Evolutionary conservation across 176 grass and related monocot species (phyloP), one percentile per base, ranked within the genome.

Genomic region (Themeda triandra): DNA sequence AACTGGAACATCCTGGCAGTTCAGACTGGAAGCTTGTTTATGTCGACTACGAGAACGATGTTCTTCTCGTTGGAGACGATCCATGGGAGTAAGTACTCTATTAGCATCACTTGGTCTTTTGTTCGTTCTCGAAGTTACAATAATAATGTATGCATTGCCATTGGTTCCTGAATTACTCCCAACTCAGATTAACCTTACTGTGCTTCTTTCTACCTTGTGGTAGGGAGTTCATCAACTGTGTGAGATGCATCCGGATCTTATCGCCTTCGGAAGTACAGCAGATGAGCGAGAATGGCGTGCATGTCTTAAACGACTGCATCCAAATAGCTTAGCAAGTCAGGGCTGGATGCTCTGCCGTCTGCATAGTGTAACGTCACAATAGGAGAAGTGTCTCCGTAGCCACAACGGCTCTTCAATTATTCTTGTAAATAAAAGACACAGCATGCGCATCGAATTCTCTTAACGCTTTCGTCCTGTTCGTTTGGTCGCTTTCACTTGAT

Each of bases 21-120:
- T 96, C 93, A 41, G 89, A 96, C 24, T 99, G 96, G 96, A 99
- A 96, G 86, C 93, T 99, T 36, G 96, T 99, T 41, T 99, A 99
- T 13, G 93, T 99, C 0, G 96, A 96, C 88, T 99, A 96, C 14
- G 96, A 99, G 89, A 94, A 99, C 13, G 96, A 99, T 12, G 90
- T 96, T 72, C 96, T 99, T 82, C 90, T 99, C 1, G 96, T 99
- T 21, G 96, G 93, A 29, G 96, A 99, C 58, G 96, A 99, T 84
- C 96, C 96, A 31, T 99, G 96, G 93, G 93, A 99, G 96, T 99
- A 92, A 84, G 93, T 81, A n/a, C 6, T 60, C 10, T 12, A 13
- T 49, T 65, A 29, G 2, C 10, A 63, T 32, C 51, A 33, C 48
- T 13, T 5, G 44, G 24, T 9, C n/a, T 6, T 1, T 41, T 62